Evolutionary conservation across 176 grass and related monocot species (phyloP).

Genomic region (Zoysia japonica): DNA sequence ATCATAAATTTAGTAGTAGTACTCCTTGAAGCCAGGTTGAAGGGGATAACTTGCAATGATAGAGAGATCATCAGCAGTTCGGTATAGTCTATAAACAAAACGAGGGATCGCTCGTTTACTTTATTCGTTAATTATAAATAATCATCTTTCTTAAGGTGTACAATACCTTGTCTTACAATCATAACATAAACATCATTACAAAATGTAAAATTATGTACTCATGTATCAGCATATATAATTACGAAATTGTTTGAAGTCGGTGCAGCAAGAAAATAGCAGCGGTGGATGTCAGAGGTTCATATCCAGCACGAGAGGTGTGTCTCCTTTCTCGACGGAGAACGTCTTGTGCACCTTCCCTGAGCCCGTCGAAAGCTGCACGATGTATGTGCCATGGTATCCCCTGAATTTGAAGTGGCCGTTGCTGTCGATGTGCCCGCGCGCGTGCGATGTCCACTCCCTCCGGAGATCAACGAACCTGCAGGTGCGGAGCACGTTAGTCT

Average conservation of each 20-base stretch:
- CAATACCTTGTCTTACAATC: constrained; percentile 46
- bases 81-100: neutral
- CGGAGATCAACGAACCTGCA: constrained; percentile 54
- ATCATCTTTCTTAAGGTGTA: constrained; percentile 22
- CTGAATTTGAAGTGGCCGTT: constrained; percentile 63
- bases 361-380: constrained; percentile 48
- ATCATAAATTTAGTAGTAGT: too few relatives aligned
- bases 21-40: neutral
- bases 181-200: neutral
- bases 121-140: constrained; percentile 41
- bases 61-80: neutral
- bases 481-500: neutral
- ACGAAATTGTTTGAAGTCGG: neutral
- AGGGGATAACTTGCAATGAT: neutral
- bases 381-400: constrained; percentile 60
- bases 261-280: neutral
- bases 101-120: constrained; percentile 39
- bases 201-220: neutral
- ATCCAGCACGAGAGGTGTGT: constrained; percentile 52
- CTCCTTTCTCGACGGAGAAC: constrained; percentile 76
- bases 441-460: constrained; percentile 67
- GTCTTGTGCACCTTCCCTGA: constrained; percentile 46
- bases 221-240: constrained; percentile 18
- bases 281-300: constrained; percentile 44
- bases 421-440: constrained; percentile 47